Conservation (phyloP, 2,329 filamentous ascomycete species). For the Coniochaeta sp. region DNA sequence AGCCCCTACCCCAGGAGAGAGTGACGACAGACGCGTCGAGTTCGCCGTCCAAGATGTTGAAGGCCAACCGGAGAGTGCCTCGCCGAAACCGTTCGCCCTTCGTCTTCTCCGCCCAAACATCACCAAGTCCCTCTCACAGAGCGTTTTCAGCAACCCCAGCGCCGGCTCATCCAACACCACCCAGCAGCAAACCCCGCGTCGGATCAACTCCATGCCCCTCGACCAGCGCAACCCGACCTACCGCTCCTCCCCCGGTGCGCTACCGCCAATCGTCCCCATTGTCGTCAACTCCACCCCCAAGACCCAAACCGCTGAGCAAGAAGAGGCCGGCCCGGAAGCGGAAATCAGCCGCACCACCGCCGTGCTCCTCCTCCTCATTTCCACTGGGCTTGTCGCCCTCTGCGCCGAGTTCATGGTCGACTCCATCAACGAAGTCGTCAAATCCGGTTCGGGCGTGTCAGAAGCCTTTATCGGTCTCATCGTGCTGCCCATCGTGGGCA, state of each 20-base stretch:
- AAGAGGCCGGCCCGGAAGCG: conserved; percentile 19
- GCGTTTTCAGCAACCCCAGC: conserved; percentile 38
- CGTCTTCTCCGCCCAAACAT: conserved; percentile 39
- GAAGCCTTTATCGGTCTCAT: conserved; percentile 67
- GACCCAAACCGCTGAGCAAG: conserved; percentile 15
- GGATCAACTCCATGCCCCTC: conserved; percentile 50
- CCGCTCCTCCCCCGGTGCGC: conserved; percentile 11
- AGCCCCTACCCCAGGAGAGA: conserved; percentile 6
- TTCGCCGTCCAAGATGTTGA: conserved; percentile 28
- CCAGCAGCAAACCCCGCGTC: conserved; percentile 31
- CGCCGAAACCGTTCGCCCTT: conserved; percentile 24
- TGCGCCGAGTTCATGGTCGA: conserved; percentile 56
- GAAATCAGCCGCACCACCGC: conserved; percentile 35
- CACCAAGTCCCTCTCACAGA: conserved; percentile 51
- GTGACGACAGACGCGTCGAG: conserved; percentile 32
- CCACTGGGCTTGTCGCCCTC: conserved; percentile 49
- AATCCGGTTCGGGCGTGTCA: conserved; percentile 25
- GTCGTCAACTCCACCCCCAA: conserved; percentile 19
- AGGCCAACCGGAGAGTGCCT: conserved; percentile 23
- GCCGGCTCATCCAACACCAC: conserved; percentile 9
- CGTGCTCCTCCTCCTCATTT: conserved; percentile 41
- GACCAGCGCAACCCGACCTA: conserved; percentile 29
- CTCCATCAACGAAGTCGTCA: conserved; percentile 50
- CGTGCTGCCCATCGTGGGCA: conserved; percentile 65
- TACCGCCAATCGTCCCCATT: conserved; percentile 24